Evolutionary conservation across 345 rosid genomes (phyloP), one percentile per base, ranked within the genome.

Genomic region (Populus tremula): DNA sequence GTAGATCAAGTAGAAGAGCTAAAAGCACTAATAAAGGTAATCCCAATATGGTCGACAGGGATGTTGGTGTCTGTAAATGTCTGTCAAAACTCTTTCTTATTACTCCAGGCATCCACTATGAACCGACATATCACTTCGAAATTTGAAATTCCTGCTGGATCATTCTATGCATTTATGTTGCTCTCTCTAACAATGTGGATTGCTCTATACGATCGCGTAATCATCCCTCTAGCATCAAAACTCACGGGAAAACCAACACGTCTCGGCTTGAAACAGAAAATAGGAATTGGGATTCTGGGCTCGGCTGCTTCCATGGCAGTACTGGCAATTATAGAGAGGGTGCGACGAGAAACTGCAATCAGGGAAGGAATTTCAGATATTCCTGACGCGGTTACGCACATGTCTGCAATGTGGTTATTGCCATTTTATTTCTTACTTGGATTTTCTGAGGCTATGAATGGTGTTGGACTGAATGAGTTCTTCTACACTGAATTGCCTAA

Each of bases 371-470:
- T 73, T 59, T 47, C 29, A 63, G 84, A 86, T 85, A 81, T 81
- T 66, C 83, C 90, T 1, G 49, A 10, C 59, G 90, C 82, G 2
- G 86, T 85, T 59, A 76, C 84, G 70, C 39, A 70, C 72, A 90
- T 92, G 88, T 94, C 98, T 6, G 98, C 94, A 1, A 80, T 90
- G 90, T 92, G 98, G 96, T 88, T 92, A 0, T 84, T 88, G 25
- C 97, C 94, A 39, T 91, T 88, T 38, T 84, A 86, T 77, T 81
- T 85, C 66, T 49, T 94, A 74, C 78, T 78, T 18, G 98, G 97
- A 25, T 71, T 94, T n/a, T 91, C 97, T 0, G 97, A 92, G 82
- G 97, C 96, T 3, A 86, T 94, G 23, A 84, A 79, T 23, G 91
- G 89, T 0, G 90, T 94, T 45, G 97, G 88, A 25, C 97, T 89